Base-by-base conservation (phyloP, 2,329 filamentous ascomycete species). In the Hypomyces perniciosus region DNA sequence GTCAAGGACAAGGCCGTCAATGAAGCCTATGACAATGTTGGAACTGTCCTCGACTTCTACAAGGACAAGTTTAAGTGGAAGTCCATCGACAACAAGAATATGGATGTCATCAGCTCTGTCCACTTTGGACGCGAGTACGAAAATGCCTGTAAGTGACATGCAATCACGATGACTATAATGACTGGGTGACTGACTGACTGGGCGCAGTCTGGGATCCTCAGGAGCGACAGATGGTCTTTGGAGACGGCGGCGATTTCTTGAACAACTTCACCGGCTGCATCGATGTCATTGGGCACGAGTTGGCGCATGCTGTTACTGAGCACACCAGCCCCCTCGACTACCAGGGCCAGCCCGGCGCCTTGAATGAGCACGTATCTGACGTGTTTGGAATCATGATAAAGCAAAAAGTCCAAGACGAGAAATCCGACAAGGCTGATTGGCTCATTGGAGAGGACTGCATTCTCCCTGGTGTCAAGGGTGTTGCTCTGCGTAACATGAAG, bases 371-470 rank as follows among this genome's bases (percentile, higher is more conserved):
- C 55, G 57, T 81, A 31, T 75, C 78, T 0, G 79, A 82, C 56
- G 74, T 75, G 1, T 81, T 81, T 57, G 79, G 77, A 52, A 72
- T 76, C 62, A 80, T 81, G 74, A 65, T 77, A 52, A 79, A 81
- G 67, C 78, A 81, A 62, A 71, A 70, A 56, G 68, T 70, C 7
- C 67, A 77, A 48, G 54, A 76, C 26, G 69, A 74, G 57, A 71
- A 65, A 8, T 67, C 74, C 1, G 67, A 67, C 4, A 63, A 70
- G 7, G 74, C 77, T 3, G 75, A 80, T 59, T 81, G 78, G 78
- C 66, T 80, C 3, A 73, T 80, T 44, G 78, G 76, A 31, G 74
- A 80, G 60, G 72, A 72, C 31, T 77, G 75, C 43, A 72, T 80
- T 39, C 62, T 77, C 56, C 75, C 74, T 2, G 73, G 66, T 3